A percentile compares a stretch with the other conserved stretches of the same genome.
Evolutionary conservation across 2,329 filamentous ascomycete genomes (phyloP).

Genomic region (Rhinocladiella mackenziei): DNA sequence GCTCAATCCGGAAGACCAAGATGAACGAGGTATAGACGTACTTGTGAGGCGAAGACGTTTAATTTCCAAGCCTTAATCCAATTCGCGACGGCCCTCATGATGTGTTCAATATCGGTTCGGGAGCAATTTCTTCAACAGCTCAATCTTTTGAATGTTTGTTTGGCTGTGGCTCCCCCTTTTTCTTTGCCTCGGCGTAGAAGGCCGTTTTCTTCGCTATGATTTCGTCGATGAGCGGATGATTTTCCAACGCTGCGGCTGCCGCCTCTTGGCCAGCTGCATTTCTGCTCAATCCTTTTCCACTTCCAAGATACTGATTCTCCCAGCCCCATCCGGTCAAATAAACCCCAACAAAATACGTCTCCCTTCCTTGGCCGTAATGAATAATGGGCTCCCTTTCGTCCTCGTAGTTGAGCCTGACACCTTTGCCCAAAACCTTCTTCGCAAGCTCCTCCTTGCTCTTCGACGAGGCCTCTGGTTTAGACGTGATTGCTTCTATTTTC

Average conservation of each 20-base stretch:
- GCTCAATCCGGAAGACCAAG: too few relatives aligned
- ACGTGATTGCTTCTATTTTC: constrained; percentile 47
- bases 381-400: constrained; percentile 38
- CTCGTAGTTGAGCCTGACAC: constrained; percentile 59
- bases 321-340: constrained; percentile 49
- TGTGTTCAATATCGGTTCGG: too few relatives aligned
- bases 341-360: constrained; percentile 44
- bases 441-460: constrained; percentile 53
- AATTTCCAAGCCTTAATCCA: too few relatives aligned
- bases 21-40: too few relatives aligned
- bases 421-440: constrained; percentile 52
- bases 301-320: constrained; percentile 42
- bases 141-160: constrained; percentile 3
- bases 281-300: constrained; percentile 44
- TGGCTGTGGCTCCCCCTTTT: constrained; percentile 7
- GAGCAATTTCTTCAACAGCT: too few relatives aligned
- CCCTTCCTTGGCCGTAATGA: constrained; percentile 36
- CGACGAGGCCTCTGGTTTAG: constrained; percentile 30
- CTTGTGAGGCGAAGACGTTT: too few relatives aligned
- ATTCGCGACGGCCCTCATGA: too few relatives aligned
- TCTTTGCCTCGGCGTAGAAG: constrained; percentile 23
- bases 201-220: constrained; percentile 37
- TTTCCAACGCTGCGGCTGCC: constrained; percentile 42
- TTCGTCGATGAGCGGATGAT: constrained; percentile 36
- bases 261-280: constrained; percentile 44